Evolutionary conservation across 148 eudicot species (phyloP), one percentile per base, ranked within the genome.

Genomic region (Agrostemma githago): DNA sequence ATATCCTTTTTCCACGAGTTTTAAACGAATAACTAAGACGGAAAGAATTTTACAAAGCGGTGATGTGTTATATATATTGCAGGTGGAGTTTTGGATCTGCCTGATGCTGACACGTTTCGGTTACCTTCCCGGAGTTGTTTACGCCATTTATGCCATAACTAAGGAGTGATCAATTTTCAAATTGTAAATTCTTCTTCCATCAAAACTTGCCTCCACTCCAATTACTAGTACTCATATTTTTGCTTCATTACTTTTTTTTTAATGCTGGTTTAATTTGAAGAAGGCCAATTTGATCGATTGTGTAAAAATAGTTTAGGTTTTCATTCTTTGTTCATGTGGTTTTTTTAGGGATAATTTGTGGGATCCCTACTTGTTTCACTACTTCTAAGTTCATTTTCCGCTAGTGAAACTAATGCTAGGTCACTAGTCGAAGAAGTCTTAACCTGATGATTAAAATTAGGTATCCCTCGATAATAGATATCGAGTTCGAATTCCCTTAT

Each of bases 81-180:
- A 83, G 88, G 68, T 77, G 14, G 86, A 85, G 77, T 85, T 85
- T 56, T 85, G 88, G 88, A 81, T 85, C 58, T 83, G 86, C 73
- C 38, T 85, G 62, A 0, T 85, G 42, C 64, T 85, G 79, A 83
- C 88, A 62, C 14, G 83, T 1, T 79, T 85, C 5, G 86, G 86
- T 6, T 85, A 77, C 54, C 8, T 85, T 37, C 88, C 88, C 9
- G 89, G 89, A 5, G 82, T 86, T 77, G 71, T 86, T 54, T 86
- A 86, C 48, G 89, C 89, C 6, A 43, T 81, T 42, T 83, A 79
- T 66, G 86, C 76, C 39, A 74, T 85, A 64, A 82, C 82, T 64
- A 85, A 26, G 34, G 34, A 85, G 72, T 85, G 82, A 85, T 77
- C 34, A 1, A 26, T 26, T 26, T 26, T 71, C 42, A 51, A 39